These are phyloP conservation scores for Colletotrichum shisoi DNA, from an alignment of 2,329 filamentous ascomycete genomes.

Conservation along the genomic window DNA sequence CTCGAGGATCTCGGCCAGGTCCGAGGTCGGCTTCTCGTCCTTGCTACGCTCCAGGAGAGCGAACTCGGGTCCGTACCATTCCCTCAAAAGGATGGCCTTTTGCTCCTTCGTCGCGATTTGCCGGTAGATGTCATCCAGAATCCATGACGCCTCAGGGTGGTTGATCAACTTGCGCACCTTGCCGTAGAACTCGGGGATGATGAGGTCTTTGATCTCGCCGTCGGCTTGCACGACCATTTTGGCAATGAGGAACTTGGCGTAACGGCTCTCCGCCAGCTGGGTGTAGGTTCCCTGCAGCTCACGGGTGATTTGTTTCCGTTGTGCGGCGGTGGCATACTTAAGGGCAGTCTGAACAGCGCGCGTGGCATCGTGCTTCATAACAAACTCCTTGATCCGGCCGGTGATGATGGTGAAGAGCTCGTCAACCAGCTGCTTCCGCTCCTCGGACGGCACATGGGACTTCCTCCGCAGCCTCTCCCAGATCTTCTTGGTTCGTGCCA, in stretches of 20 bases:
- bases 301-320: conserved; percentile 83
- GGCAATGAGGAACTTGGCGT: conserved; percentile 96
- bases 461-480: conserved; percentile 95
- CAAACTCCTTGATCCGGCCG: conserved; percentile 90
- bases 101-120: conserved; percentile 85
- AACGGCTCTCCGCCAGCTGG: conserved; percentile 89
- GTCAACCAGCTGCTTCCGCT: conserved; percentile 83
- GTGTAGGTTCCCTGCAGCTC: conserved; percentile 88
- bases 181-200: conserved; percentile 94
- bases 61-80: conserved; percentile 98
- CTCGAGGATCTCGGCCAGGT: conserved; percentile 78
- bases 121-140: conserved; percentile 95
- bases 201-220: conserved; percentile 82
- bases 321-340: conserved; percentile 88
- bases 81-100: conserved; percentile 82
- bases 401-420: conserved; percentile 93
- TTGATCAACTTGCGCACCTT: conserved; percentile 92
- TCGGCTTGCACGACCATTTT: conserved; percentile 96
- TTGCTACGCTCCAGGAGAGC: conserved; percentile 73
- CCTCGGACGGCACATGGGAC: conserved; percentile 88
- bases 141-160: conserved; percentile 96
- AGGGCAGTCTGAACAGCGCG: conserved; percentile 94
- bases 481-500: conserved; percentile 90
- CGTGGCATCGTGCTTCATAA: conserved; percentile 98
- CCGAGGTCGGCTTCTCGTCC: conserved; percentile 64